These are phyloP conservation scores for Komagataella mondaviorum DNA, from an alignment of 805 yeast species.

Conservation along the genomic window DNA sequence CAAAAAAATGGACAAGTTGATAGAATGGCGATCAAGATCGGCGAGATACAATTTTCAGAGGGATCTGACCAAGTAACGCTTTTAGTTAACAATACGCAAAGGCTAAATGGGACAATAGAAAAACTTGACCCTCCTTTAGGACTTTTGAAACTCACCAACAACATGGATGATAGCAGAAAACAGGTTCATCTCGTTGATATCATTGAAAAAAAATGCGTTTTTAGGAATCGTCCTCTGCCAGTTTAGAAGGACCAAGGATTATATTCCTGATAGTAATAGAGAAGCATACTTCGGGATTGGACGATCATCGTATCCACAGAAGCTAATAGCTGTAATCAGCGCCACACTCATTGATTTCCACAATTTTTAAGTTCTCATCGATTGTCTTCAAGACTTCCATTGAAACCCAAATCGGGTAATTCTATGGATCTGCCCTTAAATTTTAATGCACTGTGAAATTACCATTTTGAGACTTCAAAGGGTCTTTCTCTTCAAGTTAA, in stretches of 20 bases:
- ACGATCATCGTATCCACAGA: background rate
- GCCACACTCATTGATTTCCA: too few relatives aligned
- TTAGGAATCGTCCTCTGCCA: conserved; percentile 62
- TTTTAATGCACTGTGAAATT: conserved; percentile 2
- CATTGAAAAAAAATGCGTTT: conserved; percentile 42
- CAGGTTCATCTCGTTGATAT: conserved; percentile 44
- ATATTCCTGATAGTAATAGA: conserved; percentile 4
- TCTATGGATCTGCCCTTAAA: background rate
- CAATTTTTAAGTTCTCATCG: too few relatives aligned
- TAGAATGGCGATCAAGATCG: conserved; percentile 32
- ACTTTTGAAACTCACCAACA: conserved; percentile 31
- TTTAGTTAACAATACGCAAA: conserved; percentile 55
- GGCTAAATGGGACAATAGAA: conserved; percentile 49
- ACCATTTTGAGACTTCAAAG: conserved; percentile 12
- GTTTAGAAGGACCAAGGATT: conserved; percentile 35
- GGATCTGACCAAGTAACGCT: conserved; percentile 33
- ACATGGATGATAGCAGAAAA: conserved; percentile 7
- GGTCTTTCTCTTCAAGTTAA: background rate
- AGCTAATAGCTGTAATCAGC: background rate
- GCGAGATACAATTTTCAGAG: conserved; percentile 29
- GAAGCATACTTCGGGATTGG: background rate
- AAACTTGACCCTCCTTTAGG: conserved; percentile 55
- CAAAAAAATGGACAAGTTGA: conserved; percentile 15
- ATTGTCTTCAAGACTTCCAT: conserved; percentile 1
- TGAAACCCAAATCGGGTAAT: background rate